Evolutionary conservation across 2,329 filamentous ascomycete genomes (phyloP).

Genomic region (Aspergillus ruber): DNA sequence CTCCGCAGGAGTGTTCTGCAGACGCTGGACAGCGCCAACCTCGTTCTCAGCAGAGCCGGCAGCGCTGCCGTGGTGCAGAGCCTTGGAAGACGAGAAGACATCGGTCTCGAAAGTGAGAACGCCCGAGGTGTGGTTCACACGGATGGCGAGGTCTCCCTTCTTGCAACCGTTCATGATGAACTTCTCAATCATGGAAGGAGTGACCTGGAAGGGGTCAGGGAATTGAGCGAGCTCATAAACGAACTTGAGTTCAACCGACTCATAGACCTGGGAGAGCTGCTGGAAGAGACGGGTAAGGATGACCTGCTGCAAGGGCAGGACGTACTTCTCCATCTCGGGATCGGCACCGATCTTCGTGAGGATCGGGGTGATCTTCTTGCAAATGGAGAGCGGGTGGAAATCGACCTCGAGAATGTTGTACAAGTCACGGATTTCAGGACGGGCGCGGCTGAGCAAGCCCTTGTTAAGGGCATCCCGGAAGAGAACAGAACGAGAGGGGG

Average conservation of each 20-base stretch:
- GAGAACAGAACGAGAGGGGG: conserved; percentile 79
- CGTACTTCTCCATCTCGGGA: conserved; percentile 94
- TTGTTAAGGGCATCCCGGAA: conserved; percentile 97
- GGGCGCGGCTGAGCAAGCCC: conserved; percentile 83
- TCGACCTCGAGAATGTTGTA: conserved; percentile 99
- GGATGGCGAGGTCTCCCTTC: conserved; percentile 95
- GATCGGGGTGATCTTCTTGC: conserved; percentile 97
- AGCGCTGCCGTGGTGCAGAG: conserved; percentile 73
- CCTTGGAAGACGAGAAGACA: conserved; percentile 95
- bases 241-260: conserved; percentile 90
- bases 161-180: conserved; percentile 99
- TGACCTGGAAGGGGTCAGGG: conserved; percentile 93
- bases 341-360: conserved; percentile 88
- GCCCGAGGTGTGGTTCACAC: conserved; percentile 90
- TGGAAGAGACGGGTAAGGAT: conserved; percentile 98
- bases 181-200: conserved; percentile 87
- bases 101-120: conserved; percentile 96
- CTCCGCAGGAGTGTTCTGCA: conserved; percentile 96
- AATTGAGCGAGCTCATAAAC: conserved; percentile 92
- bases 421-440: conserved; percentile 89
- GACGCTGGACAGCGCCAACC: conserved; percentile 76
- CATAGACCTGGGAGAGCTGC: conserved; percentile 97
- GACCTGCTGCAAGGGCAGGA: conserved; percentile 91
- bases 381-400: conserved; percentile 97
- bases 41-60: conserved; percentile 85